Base-by-base conservation (phyloP, 306 rosid species). In the Begonia peltatifolia region DNA sequence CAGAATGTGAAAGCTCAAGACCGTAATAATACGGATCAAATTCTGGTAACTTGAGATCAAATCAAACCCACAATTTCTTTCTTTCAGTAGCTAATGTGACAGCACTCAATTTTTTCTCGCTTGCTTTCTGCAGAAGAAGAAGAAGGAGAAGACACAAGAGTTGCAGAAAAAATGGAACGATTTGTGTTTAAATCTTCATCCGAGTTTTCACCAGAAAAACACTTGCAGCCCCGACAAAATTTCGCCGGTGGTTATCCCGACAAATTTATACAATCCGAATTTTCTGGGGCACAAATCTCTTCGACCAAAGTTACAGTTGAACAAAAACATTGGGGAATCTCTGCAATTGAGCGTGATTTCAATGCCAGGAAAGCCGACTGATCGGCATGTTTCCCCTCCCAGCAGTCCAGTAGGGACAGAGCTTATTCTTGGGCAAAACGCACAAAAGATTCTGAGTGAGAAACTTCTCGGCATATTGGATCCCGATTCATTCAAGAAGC, bases 111-210 rank as follows among this genome's bases (percentile, higher is more conserved):
- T 30, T 30, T 30, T 30, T 5, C 6, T 30, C 38, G 7, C 38
- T 30, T 30, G 38, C 16, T 50, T 60, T n/a, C 42, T 60, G 41
- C 41, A 60, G 64, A 38, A 20, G 10, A 50, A 30, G 20, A 60
- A n/a, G n/a, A n/a, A 60, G 64, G 49, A 60, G 23, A 60, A 59
- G 78, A 68, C 87, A 60, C 74, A 68, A 54, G 89, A 83, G 63
- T 61, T 92, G 66, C 87, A 68, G 60, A 92, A 79, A 76, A 82
- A 81, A 79, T 92, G 99, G 99, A 72, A 62, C 0, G 82, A 79
- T 46, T 53, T 75, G 16, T 92, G 99, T 66, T 74, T 71, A 69
- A 70, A 42, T 41, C 67, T 77, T 57, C 96, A 92, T 72, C 89
- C 94, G 25, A 81, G 70, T 72, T 87, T 77, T 56, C 94, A 81